phyloP scores from a whole-genome alignment of 345 rosid genomes.

The Physaria fendleri region DNA sequence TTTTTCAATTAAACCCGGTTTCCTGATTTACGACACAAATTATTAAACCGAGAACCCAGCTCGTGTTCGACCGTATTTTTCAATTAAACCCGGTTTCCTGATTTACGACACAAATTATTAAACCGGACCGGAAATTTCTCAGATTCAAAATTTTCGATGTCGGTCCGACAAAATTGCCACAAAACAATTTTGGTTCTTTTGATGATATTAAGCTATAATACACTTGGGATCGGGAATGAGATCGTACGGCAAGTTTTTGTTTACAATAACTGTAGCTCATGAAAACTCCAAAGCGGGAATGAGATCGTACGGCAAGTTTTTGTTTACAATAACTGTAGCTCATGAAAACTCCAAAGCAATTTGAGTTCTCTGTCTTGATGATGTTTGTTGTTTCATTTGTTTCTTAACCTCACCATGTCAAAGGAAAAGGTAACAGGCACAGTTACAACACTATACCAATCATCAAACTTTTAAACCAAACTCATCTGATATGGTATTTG shows the following conservation, averaged over 20 bases:
- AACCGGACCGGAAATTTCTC: not conserved
- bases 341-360: slow-evolving; percentile 3
- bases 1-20: not conserved
- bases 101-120: not conserved
- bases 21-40: not conserved
- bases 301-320: too few relatives aligned
- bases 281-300: not conserved
- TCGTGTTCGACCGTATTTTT: not conserved
- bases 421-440: not conserved
- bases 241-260: not conserved
- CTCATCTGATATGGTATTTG: slow-evolving; percentile 6
- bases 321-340: not conserved
- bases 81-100: not conserved
- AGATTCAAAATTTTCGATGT: too few relatives aligned
- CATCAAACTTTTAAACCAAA: slow-evolving; percentile 13
- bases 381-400: slow-evolving; percentile 5
- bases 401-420: not conserved
- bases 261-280: not conserved
- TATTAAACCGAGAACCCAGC: too few relatives aligned
- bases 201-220: too few relatives aligned
- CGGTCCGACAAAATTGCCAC: too few relatives aligned
- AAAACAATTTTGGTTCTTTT: too few relatives aligned
- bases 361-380: not conserved
- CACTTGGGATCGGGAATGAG: too few relatives aligned
- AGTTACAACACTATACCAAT: not conserved